These are phyloP conservation scores for Phaeoacremonium minimum DNA, from an alignment of 2,329 filamentous ascomycete genomes.

Conservation along the genomic window DNA sequence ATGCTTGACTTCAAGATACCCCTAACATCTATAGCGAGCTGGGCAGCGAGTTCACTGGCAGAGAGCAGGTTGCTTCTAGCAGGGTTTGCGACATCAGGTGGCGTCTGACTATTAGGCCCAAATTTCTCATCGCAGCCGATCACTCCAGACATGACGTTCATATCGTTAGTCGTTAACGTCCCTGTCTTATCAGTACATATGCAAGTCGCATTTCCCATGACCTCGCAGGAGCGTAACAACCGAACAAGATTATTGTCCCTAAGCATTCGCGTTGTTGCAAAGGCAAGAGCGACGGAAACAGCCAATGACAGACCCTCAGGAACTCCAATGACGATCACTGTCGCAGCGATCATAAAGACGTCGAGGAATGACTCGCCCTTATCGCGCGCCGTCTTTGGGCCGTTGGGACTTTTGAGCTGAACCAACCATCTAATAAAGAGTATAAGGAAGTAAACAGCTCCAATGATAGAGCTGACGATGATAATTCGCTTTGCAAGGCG, in stretches of 20 bases:
- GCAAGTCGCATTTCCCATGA: slow-evolving; percentile 68
- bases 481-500: slow-evolving; percentile 71
- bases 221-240: slow-evolving; percentile 64
- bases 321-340: slow-evolving; percentile 63
- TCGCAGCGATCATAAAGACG: slow-evolving; percentile 63
- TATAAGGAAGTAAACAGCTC: slow-evolving; percentile 34
- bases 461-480: slow-evolving; percentile 32
- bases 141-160: slow-evolving; percentile 33
- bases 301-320: slow-evolving; percentile 64
- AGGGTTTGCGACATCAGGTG: not conserved
- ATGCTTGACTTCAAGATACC: slow-evolving; percentile 32
- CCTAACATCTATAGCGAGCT: slow-evolving; percentile 27
- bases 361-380: slow-evolving; percentile 57
- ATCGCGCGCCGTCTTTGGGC: slow-evolving; percentile 14
- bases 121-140: slow-evolving; percentile 45
- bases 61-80: not conserved
- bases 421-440: slow-evolving; percentile 34
- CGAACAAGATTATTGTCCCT: slow-evolving; percentile 69
- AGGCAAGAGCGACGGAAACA: slow-evolving; percentile 64
- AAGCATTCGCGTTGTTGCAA: slow-evolving; percentile 65
- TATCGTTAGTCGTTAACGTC: slow-evolving; percentile 47
- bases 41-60: slow-evolving; percentile 9
- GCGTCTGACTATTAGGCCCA: not conserved
- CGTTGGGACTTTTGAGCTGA: slow-evolving; percentile 12
- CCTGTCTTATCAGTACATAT: slow-evolving; percentile 76